These are phyloP conservation scores for Cladophialophora psammophila DNA, from an alignment of 2,329 filamentous ascomycete species.

Conservation along the genomic window DNA sequence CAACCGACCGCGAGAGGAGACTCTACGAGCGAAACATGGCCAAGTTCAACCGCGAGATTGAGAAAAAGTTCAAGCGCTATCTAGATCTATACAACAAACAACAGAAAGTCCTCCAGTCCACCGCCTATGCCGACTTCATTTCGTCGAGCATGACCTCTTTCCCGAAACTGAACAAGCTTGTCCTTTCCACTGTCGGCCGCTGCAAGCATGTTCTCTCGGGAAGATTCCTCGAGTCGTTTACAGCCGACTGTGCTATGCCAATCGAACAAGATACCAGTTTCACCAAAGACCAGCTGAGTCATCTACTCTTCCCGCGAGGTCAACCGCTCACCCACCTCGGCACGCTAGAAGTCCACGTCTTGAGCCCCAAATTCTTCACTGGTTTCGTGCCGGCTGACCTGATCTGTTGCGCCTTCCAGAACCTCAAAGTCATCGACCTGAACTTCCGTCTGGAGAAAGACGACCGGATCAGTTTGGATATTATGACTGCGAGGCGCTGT, in stretches of 20 bases:
- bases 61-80: constrained; percentile 35
- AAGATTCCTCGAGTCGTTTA: constrained; percentile 37
- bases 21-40: constrained; percentile 38
- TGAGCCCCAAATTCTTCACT: constrained; percentile 39
- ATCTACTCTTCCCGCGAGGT: constrained; percentile 33
- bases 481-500: constrained; percentile 25
- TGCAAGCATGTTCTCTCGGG: constrained; percentile 38
- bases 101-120: constrained; percentile 32
- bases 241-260: constrained; percentile 36
- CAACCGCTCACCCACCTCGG: constrained; percentile 26
- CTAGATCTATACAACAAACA: constrained; percentile 33
- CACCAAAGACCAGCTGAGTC: constrained; percentile 38
- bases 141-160: constrained; percentile 31
- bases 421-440: constrained; percentile 34
- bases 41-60: constrained; percentile 35
- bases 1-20: constrained; percentile 33
- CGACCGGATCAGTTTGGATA: constrained; percentile 21
- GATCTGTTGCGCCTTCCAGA: constrained; percentile 31
- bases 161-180: constrained; percentile 34
- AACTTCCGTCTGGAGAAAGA: constrained; percentile 36
- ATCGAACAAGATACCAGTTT: constrained; percentile 33
- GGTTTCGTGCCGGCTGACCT: constrained; percentile 26
- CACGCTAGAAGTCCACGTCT: constrained; percentile 30
- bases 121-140: constrained; percentile 26
- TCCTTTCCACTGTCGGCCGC: constrained; percentile 34